A percentile compares a stretch with the other conserved stretches of the same genome.
phyloP scores from a whole-genome alignment of 352 stramenopile species.

The Elongisporangium senticosum region DNA sequence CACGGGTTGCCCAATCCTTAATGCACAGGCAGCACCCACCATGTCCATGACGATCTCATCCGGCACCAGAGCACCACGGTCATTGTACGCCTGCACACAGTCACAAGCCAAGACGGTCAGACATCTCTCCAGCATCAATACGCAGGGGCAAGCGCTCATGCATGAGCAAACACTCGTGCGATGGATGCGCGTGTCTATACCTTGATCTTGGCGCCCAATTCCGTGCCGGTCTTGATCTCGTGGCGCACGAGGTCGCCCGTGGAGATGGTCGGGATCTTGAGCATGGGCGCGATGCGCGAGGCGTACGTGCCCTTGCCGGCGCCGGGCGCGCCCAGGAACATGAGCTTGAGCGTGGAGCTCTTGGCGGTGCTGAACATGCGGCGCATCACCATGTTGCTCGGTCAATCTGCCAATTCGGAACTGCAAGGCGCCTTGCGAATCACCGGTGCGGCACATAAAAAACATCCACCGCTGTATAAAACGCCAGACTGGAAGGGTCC shows the following conservation, averaged over 20 bases:
- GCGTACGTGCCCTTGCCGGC: conserved; percentile 90
- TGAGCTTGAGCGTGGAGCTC: conserved; percentile 66
- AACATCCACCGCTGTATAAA: background rate
- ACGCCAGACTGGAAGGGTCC: background rate
- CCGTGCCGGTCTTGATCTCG: conserved; percentile 80
- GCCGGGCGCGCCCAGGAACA: conserved; percentile 88
- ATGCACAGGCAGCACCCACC: conserved; percentile 19
- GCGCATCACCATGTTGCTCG: conserved; percentile 11
- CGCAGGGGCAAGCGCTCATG: no score
- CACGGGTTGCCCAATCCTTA: background rate
- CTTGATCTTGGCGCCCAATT: conserved; percentile 76
- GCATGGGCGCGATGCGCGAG: conserved; percentile 74
- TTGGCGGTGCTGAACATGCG: conserved; percentile 8
- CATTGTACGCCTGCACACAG: conserved; percentile 65
- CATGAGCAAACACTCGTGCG: background rate
- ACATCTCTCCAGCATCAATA: background rate
- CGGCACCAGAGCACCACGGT: conserved; percentile 76
- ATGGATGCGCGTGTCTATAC: conserved; percentile 7
- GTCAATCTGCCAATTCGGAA: conserved; percentile 3
- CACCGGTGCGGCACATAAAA: background rate
- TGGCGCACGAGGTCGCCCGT: conserved; percentile 86
- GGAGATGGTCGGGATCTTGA: conserved; percentile 86
- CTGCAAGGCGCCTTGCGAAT: background rate
- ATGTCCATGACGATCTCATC: conserved; percentile 89
- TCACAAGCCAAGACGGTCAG: background rate